A percentile compares a stretch with the other conserved stretches of the same genome.
phyloP scores from a whole-genome alignment of 768 basidiomycete species.

The Boletus edulis region DNA sequence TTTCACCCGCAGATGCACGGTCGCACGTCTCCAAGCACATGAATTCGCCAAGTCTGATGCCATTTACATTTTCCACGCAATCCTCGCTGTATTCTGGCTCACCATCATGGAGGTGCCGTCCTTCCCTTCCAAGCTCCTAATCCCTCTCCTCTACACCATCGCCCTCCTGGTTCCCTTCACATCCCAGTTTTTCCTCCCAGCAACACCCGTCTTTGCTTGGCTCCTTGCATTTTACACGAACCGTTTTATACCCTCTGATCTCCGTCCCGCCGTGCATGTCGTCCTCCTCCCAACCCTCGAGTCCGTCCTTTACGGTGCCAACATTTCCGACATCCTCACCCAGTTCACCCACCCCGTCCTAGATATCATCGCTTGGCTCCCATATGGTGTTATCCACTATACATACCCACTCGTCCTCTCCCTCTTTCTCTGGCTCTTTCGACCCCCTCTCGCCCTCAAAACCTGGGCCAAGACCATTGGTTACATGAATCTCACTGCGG shows the following conservation, averaged over 20 bases:
- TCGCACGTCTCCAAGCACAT: constrained; percentile 57
- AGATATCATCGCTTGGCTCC: constrained; percentile 93
- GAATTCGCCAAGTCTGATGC: constrained; percentile 54
- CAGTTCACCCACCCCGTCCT: constrained; percentile 90
- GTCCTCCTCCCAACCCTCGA: constrained; percentile 93
- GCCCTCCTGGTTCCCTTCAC: constrained; percentile 83
- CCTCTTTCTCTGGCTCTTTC: constrained; percentile 85
- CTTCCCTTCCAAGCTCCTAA: constrained; percentile 71
- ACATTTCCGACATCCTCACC: constrained; percentile 96
- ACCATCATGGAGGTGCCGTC: constrained; percentile 65
- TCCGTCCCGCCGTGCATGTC: constrained; percentile 85
- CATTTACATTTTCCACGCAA: constrained; percentile 62
- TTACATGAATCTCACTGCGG: constrained; percentile 88
- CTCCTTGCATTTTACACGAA: constrained; percentile 85
- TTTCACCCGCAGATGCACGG: constrained; percentile 68
- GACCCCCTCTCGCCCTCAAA: constrained; percentile 73
- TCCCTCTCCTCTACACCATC: constrained; percentile 67
- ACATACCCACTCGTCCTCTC: constrained; percentile 83
- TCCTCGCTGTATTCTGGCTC: constrained; percentile 69
- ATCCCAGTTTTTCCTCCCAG: constrained; percentile 87
- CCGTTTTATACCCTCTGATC: constrained; percentile 73
- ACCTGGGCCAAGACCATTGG: constrained; percentile 89
- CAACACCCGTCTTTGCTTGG: constrained; percentile 83
- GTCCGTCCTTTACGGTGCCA: constrained; percentile 93
- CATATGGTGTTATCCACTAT: constrained; percentile 96